Base-by-base conservation (phyloP, 208 protist species). In the Entamoeba moshkovskii region DNA sequence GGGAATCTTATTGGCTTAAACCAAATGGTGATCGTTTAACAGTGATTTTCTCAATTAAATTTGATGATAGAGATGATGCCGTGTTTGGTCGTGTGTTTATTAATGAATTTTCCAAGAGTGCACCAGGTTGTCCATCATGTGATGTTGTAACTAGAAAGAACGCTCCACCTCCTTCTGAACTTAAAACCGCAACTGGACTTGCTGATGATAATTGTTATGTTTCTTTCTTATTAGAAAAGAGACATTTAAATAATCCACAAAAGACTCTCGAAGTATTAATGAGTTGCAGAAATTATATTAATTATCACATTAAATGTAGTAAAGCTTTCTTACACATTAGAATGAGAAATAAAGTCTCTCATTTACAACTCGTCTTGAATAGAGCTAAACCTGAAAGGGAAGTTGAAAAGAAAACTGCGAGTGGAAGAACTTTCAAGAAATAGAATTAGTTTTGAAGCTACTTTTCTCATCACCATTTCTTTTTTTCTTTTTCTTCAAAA, bases 281-380 rank as follows among this genome's bases (percentile, higher is more conserved):
- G 46, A 93, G 33, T 18, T 93, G 44, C 93, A 85, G 93, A 59
- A 94, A 94, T 91, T 94, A 94, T 46, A 45, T 94, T 25, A 46
- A 94, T 29, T 94, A 46, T 22, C 93, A 94, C n/a, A 46, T 94
- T 22, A 94, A 94, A n/a, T 94, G 93, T n/a, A 33, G 18, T 16
- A 94, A 94, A 47, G 93, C 93, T 91, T 94, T 91, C 92, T 91
- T 94, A n/a, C 93, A 94, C 92, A 93, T 47, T 33, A 44, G 93
- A 44, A 94, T 94, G 93, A 59, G 93, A 47, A 66, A 91, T 4
- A 91, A 45, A 45, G 47, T 66, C 15, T 44, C 44, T 25, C 42
- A 44, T 22, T 49, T 91, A n/a, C 52, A 91, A 44, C 42, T 91
- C 6, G 49, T 91, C 25, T 48, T 94, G 38, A 94, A 94, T 33